These are phyloP conservation scores for Lobulomyces angularis DNA, from an alignment of 192 early-diverging fungal genomes.

Conservation along the genomic window DNA sequence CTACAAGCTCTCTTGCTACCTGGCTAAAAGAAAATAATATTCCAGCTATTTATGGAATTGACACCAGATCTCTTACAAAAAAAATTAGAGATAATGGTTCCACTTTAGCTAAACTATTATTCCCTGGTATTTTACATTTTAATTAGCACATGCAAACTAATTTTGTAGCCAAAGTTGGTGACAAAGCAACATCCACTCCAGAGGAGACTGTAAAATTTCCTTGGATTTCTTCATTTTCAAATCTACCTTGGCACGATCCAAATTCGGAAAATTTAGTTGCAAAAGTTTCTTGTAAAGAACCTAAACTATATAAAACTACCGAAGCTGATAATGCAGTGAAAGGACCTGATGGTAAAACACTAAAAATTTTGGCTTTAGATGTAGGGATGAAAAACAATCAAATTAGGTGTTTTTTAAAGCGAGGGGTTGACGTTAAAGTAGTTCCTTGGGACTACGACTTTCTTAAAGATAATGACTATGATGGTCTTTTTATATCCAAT, in stretches of 20 bases:
- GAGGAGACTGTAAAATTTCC: constrained; percentile 3
- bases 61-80: constrained; percentile 94
- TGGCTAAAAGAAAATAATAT: constrained; percentile 91
- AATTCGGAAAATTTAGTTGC: constrained; percentile 87
- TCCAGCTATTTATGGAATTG: constrained; percentile 88
- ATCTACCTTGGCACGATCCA: constrained; percentile 86
- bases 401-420: constrained; percentile 91
- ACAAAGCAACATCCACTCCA: not conserved
- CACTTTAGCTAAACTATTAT: constrained; percentile 80
- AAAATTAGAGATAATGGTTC: constrained; percentile 87
- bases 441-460: constrained; percentile 98
- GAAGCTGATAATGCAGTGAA: constrained; percentile 30
- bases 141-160: constrained; percentile 6
- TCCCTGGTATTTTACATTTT: constrained; percentile 44
- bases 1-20: constrained; percentile 61
- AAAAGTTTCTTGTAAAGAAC: constrained; percentile 80
- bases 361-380: constrained; percentile 86
- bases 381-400: constrained; percentile 99
- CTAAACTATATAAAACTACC: constrained; percentile 62
- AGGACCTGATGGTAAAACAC: constrained; percentile 48
- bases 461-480: constrained; percentile 56
- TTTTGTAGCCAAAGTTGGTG: constrained; percentile 20
- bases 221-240: constrained; percentile 58
- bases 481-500: constrained; percentile 83
- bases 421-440: constrained; percentile 84